Percentiles rank a stretch among this genome's conserved stretches.
phyloP scores from a whole-genome alignment of 371 early-diverging fungal species.

The Funneliformis caledonium region DNA sequence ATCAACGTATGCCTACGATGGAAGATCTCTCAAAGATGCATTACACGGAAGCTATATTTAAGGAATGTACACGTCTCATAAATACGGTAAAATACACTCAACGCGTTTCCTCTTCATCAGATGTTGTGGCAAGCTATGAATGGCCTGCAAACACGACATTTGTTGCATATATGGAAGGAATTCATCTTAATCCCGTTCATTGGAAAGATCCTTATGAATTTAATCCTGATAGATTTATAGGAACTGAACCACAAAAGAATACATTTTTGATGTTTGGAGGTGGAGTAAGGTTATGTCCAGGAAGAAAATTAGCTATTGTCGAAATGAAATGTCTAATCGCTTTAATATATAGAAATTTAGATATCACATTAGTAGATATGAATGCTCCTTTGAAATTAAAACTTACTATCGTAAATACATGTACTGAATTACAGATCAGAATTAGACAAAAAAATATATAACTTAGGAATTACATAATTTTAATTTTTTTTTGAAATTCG shows the following conservation, averaged over 20 bases:
- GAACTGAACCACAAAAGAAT: background rate
- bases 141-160: background rate
- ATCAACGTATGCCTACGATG: background rate
- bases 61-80: constrained; percentile 3
- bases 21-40: constrained; percentile 14
- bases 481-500: too few species aligned
- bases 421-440: background rate
- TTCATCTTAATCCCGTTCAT: background rate
- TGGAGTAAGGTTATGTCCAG: constrained; percentile 18
- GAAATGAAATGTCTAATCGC: constrained; percentile 1
- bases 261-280: background rate
- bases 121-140: background rate
- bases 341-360: constrained; percentile 12
- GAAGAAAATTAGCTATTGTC: constrained; percentile 7
- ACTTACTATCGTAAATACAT: background rate
- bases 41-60: constrained; percentile 6
- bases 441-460: background rate
- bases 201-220: background rate
- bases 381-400: background rate
- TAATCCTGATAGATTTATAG: background rate
- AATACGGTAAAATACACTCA: background rate
- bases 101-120: background rate
- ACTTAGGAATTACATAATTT: too few species aligned
- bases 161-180: background rate
- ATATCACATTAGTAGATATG: background rate